Conservation (phyloP, 116 monocot species). For the Cymodocea nodosa region DNA sequence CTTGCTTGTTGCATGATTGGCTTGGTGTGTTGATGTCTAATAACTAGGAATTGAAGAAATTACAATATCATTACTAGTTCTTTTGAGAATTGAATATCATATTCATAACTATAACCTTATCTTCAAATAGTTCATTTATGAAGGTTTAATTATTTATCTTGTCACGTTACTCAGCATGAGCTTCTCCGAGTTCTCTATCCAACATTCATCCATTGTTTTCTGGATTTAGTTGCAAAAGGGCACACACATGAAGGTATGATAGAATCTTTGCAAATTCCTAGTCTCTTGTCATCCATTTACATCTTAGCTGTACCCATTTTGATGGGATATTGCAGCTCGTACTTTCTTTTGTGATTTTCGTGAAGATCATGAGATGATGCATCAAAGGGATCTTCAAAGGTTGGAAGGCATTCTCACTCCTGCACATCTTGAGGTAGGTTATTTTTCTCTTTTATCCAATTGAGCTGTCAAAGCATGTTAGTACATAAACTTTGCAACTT, state of each 20-base stretch:
- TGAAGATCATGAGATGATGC: conserved; percentile 94
- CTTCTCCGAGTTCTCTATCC: conserved; percentile 94
- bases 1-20: too few species aligned
- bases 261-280: not conserved
- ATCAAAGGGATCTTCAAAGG: conserved; percentile 88
- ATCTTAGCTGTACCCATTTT: not conserved
- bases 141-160: not conserved
- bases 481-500: conserved; percentile 1
- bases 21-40: too few species aligned
- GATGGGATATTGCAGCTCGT: conserved; percentile 40
- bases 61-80: too few species aligned
- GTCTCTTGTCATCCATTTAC: not conserved
- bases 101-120: too few species aligned
- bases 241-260: conserved; percentile 74
- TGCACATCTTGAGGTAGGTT: conserved; percentile 75
- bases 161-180: conserved; percentile 56
- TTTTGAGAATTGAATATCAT: too few species aligned
- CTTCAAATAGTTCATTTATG: too few species aligned
- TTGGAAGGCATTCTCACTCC: conserved; percentile 97
- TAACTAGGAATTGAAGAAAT: too few species aligned
- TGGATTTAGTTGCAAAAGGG: conserved; percentile 91
- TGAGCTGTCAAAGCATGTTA: not conserved
- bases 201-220: conserved; percentile 88
- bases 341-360: conserved; percentile 76
- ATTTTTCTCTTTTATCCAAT: conserved; percentile 1